Conservation (phyloP, 257 asterid species). For the Scutellaria galericulata region DNA sequence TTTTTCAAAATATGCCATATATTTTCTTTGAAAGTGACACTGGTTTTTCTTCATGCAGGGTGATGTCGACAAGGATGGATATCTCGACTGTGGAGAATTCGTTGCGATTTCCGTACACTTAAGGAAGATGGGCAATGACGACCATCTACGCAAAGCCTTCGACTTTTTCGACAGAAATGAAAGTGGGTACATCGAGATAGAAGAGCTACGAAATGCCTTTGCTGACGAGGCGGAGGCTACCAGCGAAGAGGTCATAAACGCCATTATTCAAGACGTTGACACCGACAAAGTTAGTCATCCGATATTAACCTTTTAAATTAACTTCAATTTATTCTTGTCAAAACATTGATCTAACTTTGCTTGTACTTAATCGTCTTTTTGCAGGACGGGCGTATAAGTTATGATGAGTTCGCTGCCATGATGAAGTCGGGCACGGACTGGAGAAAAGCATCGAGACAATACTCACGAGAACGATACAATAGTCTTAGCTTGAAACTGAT, state of each 20-base stretch:
- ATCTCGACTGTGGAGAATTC: slow-evolving; percentile 61
- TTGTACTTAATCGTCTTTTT: neutral
- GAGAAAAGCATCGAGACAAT: slow-evolving; percentile 75
- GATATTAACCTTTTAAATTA: neutral
- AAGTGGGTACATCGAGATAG: slow-evolving; percentile 68
- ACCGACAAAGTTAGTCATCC: slow-evolving; percentile 62
- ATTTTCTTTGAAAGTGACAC: neutral
- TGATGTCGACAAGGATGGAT: slow-evolving; percentile 68
- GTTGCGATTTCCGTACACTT: slow-evolving; percentile 71
- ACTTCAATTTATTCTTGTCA: neutral
- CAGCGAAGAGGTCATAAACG: slow-evolving; percentile 62
- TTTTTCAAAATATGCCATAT: too few relatives aligned
- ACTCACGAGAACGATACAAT: slow-evolving; percentile 63
- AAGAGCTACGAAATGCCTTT: slow-evolving; percentile 61
- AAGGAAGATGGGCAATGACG: slow-evolving; percentile 68
- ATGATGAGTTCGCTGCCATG: slow-evolving; percentile 63
- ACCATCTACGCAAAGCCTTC: slow-evolving; percentile 64
- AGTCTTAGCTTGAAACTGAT: slow-evolving; percentile 60
- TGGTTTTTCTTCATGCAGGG: slow-evolving; percentile 46
- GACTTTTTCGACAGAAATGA: slow-evolving; percentile 61
- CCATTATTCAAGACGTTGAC: slow-evolving; percentile 76
- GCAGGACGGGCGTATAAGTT: slow-evolving; percentile 74
- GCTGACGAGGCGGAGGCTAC: slow-evolving; percentile 60
- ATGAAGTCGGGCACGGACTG: slow-evolving; percentile 77
- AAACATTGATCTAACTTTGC: too few relatives aligned